Base-by-base conservation (phyloP, 805 yeast species). In the Starmerella gropengiesseri region DNA sequence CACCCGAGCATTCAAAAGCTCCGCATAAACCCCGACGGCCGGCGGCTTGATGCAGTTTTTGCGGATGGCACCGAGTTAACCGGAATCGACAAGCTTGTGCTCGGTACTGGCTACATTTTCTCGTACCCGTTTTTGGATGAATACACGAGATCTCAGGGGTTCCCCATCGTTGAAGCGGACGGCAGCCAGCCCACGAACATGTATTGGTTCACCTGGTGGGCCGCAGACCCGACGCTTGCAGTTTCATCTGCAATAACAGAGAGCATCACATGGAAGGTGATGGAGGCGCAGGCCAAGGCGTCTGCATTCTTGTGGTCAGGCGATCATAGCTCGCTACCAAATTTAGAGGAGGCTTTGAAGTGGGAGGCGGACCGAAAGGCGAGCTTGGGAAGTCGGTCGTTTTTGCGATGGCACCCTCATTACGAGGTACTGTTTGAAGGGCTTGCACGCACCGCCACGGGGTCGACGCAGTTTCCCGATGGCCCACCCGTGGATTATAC, bases 121-220 rank as follows among this genome's bases (percentile, higher is more conserved):
- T 43, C 50, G 11, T 50, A 40, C 31, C 49, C 51, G 17, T 50
- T 37, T 22, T 29, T 50, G 30, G 43, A 35, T 4, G 48, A 48
- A 19, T 48, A 48, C 28, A 17, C 44, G 7, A n/a, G 14, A 7
- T 14, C 16, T 11, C 39, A 26, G n/a, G 41, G 26, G 13, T 45
- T 43, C 12, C 50, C 48, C 7, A 38, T 48, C 28, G 28, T 19
- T 9, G 20, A 28, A 21, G 34, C 27, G 9, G 31, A 20, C 22
- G 48, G 48, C 17, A 13, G 33, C 17, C 41, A 42, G 17, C 22
- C 51, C n/a, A 19, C 22, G 21, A 48, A 48, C 25, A 22, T 48
- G 25, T 48, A 37, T 35, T 48, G 51, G 51, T 43, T 48, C 5
- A 48, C 51, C 3, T 48, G 51, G 51, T 48, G 49, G 49, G 46